Evolutionary conservation across 805 yeast species (phyloP).

Genomic region (Candida multigemmis): DNA sequence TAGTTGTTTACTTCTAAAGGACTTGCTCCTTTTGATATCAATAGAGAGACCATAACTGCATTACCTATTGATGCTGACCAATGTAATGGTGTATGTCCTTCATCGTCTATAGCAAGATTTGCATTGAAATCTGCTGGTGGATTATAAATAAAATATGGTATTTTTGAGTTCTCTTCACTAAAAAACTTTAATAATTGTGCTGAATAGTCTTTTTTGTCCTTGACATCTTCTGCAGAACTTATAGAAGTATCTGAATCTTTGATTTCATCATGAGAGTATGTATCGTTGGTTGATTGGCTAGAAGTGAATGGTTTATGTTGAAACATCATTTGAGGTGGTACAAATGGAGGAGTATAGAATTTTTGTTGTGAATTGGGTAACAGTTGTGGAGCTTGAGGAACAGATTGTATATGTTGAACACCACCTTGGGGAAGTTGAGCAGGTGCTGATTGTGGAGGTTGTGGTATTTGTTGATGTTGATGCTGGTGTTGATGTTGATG

Average conservation of each 20-base stretch:
- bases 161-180: constrained; percentile 31
- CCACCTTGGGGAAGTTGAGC: too few species aligned
- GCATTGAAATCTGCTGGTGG: constrained; percentile 62
- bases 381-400: too few species aligned
- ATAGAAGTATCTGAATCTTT: constrained; percentile 34
- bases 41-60: constrained; percentile 62
- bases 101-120: constrained; percentile 79
- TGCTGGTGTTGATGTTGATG: constrained; percentile 7
- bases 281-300: constrained; percentile 34
- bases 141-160: constrained; percentile 58
- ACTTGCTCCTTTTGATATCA: constrained; percentile 70
- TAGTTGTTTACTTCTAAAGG: constrained; percentile 40
- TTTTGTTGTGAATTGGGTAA: too few species aligned
- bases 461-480: constrained; percentile 3
- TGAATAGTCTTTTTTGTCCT: constrained; percentile 34
- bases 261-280: constrained; percentile 31
- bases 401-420: too few species aligned
- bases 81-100: constrained; percentile 90
- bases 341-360: constrained; percentile 3
- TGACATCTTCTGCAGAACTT: constrained; percentile 17
- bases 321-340: constrained; percentile 10
- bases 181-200: constrained; percentile 31
- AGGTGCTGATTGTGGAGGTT: too few species aligned
- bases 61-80: constrained; percentile 98
- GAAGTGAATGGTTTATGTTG: constrained; percentile 11